These are phyloP conservation scores for Xerocomus potaroensis DNA, from an alignment of 768 basidiomycete species.

Conservation along the genomic window DNA sequence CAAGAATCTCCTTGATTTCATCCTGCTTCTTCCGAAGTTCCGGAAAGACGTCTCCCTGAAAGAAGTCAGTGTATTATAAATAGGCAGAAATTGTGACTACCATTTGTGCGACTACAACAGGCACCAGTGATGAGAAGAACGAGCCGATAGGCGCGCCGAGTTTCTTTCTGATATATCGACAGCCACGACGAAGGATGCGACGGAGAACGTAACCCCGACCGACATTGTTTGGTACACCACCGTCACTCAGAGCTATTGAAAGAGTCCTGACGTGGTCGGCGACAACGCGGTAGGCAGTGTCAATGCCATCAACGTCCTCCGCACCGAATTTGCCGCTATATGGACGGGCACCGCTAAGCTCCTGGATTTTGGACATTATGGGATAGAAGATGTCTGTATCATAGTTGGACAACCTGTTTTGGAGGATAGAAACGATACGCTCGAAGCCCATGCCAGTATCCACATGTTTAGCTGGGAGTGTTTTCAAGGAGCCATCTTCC, in stretches of 20 bases:
- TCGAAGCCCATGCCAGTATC: constrained; percentile 99
- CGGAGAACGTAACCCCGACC: constrained; percentile 97
- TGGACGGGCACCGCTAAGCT: constrained; percentile 81
- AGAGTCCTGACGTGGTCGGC: constrained; percentile 96
- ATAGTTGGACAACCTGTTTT: constrained; percentile 92
- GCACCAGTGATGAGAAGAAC: constrained; percentile 92
- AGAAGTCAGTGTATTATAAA: constrained; percentile 7
- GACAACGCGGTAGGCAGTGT: constrained; percentile 95
- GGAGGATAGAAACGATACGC: constrained; percentile 89
- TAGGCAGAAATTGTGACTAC: constrained; percentile 38
- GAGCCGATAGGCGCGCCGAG: constrained; percentile 87
- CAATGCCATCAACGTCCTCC: constrained; percentile 94
- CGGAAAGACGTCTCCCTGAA: constrained; percentile 82
- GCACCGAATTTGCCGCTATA: constrained; percentile 90
- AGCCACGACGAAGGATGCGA: constrained; percentile 88
- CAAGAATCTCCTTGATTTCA: constrained; percentile 90
- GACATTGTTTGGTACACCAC: constrained; percentile 93
- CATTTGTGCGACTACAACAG: constrained; percentile 85
- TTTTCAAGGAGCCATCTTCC: constrained; percentile 71
- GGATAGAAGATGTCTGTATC: constrained; percentile 95
- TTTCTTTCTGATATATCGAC: constrained; percentile 95
- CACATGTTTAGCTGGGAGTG: constrained; percentile 89
- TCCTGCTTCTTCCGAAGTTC: constrained; percentile 80
- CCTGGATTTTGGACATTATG: constrained; percentile 81
- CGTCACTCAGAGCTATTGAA: constrained; percentile 94